Base-by-base conservation (phyloP, 208 protist species). In the Crithidia brevicula region DNA sequence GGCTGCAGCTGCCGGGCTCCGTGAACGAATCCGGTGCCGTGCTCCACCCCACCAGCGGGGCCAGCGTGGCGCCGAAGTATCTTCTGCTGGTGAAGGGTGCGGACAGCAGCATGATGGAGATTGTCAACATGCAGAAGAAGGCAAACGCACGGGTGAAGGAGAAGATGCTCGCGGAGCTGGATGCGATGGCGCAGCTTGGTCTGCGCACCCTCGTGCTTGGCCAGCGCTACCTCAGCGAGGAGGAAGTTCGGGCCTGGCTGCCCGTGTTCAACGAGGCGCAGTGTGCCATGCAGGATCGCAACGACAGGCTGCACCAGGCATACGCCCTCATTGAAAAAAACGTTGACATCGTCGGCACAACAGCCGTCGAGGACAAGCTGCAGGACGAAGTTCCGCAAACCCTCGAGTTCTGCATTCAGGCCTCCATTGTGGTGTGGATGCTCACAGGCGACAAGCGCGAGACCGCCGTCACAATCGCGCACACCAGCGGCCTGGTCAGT, bases 361-460 rank as follows among this genome's bases (percentile, higher is more conserved):
- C 96, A 0, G 96, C 91, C 0, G 97, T 99, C 52, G 96, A 99
- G 77, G 98, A 99, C 81, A 96, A 97, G 74, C 77, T 99, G 52
- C 98, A 99, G 71, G 91, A 97, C 11, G 90, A 80, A 18, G 97
- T 98, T 2, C 91, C 94, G 22, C 96, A 98, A 52, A 96, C 95
- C 27, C 94, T 99, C 28, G 59, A 90, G 47, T 93, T 92, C 62
- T 82, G 96, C 43, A 69, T 86, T 18, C 65, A 89, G 51, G 93
- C 94, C 3, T 80, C 67, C 8, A 94, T 99, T 47, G 89, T 98
- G 16, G 74, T 99, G 23, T 99, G 97, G 98, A 95, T 99, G 72
- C 82, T 99, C 42, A 99, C 98, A 23, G 98, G 98, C 52, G 98
- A 99, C 79, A 99, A 99, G 83, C 80, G 93, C 43, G 94, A 99